Conservation (phyloP, 2,329 filamentous ascomycete species). For the Botryotinia globosa region DNA sequence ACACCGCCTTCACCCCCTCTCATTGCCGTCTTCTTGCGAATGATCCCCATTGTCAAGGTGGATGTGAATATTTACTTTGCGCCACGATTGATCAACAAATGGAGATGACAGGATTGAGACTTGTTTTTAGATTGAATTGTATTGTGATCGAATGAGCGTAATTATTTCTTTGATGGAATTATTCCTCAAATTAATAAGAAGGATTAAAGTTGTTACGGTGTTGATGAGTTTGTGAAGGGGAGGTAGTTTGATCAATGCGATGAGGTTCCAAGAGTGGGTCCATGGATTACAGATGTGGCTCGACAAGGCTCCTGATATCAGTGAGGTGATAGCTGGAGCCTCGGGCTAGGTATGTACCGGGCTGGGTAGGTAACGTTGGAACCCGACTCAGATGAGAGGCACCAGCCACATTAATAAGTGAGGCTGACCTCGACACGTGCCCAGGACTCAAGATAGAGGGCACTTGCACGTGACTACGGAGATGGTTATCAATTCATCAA, state of each 20-base stretch:
- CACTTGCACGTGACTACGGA: not conserved
- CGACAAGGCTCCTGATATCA: no score
- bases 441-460: no score
- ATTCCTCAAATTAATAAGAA: not conserved
- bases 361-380: no score
- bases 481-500: not conserved
- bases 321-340: no score
- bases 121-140: not conserved
- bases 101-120: not conserved
- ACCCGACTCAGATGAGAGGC: no score
- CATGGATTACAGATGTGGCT: slow-evolving; percentile 2
- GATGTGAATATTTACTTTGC: slow-evolving; percentile 4
- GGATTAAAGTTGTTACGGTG: not conserved
- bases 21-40: slow-evolving; percentile 89
- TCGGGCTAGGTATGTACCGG: no score
- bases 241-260: not conserved
- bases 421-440: no score
- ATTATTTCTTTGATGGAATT: not conserved
- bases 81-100: slow-evolving; percentile 7
- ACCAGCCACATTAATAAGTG: not conserved
- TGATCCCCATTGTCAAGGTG: slow-evolving; percentile 70
- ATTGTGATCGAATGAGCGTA: not conserved
- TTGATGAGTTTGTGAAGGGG: not conserved
- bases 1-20: slow-evolving; percentile 83
- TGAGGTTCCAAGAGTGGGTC: slow-evolving; percentile 10